Evolutionary conservation across 2,329 filamentous ascomycete genomes (phyloP), one percentile per base, ranked within the genome.

Genomic region (Aureobasidium mangrovei): DNA sequence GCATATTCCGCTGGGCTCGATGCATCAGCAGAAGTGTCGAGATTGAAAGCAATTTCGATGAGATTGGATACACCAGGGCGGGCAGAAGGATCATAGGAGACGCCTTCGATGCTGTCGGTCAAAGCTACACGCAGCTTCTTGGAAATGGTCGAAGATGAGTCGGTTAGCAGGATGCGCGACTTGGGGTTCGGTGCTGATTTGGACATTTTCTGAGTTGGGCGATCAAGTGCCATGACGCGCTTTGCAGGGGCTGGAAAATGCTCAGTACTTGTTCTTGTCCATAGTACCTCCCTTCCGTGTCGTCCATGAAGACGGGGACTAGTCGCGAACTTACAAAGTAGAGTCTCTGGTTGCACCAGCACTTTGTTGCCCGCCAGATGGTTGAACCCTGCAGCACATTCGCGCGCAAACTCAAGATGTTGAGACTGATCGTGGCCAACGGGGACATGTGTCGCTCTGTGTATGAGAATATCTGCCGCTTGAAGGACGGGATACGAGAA

Each of bases 361-460:
- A 81, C 68, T 1, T 72, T 64, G 8, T 18, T 32, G 2, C 80
- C 80, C 61, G 87, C 88, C 2, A 79, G 70, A 64, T 87, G 77
- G 69, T 97, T 96, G 74, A 98, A 97, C 65, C 86, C 87, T 57
- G 81, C 85, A 7, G 86, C 93, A 59, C 90, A 85, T 66, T 94
- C 85, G 51, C 93, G 81, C 1, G 91, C 83, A 67, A 97, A 95
- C 67, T 98, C 93, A 26, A 98, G 80, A 70, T 98, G 93, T 64
- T 98, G 93, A 54, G 77, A 77, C 70, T 98, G 93, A 68, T 98
- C 93, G 61, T 94, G 87, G n/a, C 93, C 93, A 2, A 98, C 91
- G 8, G 93, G 93, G 27, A 98, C 91, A 71, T 96, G 88, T 0
- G 91, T 96, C 58, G 91, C 86, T 61, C 84, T 76, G 66, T 96